Evolutionary conservation across 1,139 yeast species (phyloP), one percentile per base, ranked within the genome.

Genomic region (Saccharomyces hybrid): DNA sequence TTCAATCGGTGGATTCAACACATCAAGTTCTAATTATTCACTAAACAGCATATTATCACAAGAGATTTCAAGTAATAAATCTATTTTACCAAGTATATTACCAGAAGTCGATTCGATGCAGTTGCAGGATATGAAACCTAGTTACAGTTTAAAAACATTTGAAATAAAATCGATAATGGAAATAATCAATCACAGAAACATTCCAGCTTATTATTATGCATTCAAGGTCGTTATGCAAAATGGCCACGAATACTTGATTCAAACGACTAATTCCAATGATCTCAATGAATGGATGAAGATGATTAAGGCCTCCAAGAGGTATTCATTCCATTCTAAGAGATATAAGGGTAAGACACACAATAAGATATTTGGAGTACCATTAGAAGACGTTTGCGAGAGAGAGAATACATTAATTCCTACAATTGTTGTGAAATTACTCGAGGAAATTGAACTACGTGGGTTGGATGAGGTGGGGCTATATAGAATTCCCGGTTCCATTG

Each of bases 401-500:
- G 96, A 89, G 61, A 74, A 79, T 13, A 71, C 81, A 0, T 57
- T 71, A 2, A 74, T 83, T 31, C 99, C 99, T 1, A 72, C 69
- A 14, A 81, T 91, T 46, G 82, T 90, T 55, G 80, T 78, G 34
- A 76, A 77, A 53, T 73, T 93, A 31, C 77, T 90, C 61, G 76
- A 76, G 49, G 95, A 85, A 62, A 84, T 93, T 59, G 98, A 93
- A 67, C 71, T 76, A 29, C 82, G 91, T 54, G 97, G 98, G 0
- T 70, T 93, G 41, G 88, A 88, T 59, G 98, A 91, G 67, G 88
- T 89, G 56, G 99, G 99, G 25, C 76, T 93, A 23, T 93, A 93
- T 69, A 83, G 99, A 69, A 88, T 91, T 58, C 88, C 96, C 56
- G 95, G 97, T 0, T 88, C 97, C 0, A 74, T 89, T 48, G 87